phyloP scores from a whole-genome alignment of 176 grass and related monocot genomes.

The Phyllostachys edulis region DNA sequence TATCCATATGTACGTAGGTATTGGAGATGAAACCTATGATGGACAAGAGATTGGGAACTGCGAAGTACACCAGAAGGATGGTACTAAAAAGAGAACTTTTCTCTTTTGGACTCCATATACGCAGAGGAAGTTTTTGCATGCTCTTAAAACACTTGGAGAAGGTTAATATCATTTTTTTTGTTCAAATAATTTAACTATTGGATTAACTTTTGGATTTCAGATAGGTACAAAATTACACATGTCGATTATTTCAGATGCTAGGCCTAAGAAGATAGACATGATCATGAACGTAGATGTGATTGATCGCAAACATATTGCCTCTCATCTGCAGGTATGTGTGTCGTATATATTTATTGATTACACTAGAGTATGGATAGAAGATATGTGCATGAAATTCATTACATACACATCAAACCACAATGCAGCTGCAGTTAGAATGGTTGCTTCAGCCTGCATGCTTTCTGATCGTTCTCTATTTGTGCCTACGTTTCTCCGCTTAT shows the following conservation, averaged over 20 bases:
- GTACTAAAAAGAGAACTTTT: background rate
- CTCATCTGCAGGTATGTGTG: conserved; percentile 32
- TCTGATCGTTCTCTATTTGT: background rate
- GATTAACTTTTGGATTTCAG: background rate
- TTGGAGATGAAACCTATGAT: background rate
- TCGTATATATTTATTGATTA: background rate
- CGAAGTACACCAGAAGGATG: background rate
- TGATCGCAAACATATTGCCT: conserved; percentile 21
- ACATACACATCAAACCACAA: background rate
- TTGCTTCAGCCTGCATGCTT: background rate
- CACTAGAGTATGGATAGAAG: background rate
- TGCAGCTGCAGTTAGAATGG: background rate
- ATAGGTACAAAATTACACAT: background rate
- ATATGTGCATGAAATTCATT: background rate
- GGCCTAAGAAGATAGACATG: conserved; percentile 26
- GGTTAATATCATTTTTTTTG: background rate
- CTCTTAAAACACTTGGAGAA: conserved; percentile 33
- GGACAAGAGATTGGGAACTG: background rate
- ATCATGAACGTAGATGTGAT: conserved; percentile 23
- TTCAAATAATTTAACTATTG: background rate
- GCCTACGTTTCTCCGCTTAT: background rate
- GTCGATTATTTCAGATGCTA: conserved; percentile 12
- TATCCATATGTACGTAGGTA: background rate
- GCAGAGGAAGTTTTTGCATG: conserved; percentile 28
- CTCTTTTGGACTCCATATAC: conserved; percentile 36